These are phyloP conservation scores for Priceomyces fermenticarens DNA, from an alignment of 805 yeast species.

Conservation along the genomic window DNA sequence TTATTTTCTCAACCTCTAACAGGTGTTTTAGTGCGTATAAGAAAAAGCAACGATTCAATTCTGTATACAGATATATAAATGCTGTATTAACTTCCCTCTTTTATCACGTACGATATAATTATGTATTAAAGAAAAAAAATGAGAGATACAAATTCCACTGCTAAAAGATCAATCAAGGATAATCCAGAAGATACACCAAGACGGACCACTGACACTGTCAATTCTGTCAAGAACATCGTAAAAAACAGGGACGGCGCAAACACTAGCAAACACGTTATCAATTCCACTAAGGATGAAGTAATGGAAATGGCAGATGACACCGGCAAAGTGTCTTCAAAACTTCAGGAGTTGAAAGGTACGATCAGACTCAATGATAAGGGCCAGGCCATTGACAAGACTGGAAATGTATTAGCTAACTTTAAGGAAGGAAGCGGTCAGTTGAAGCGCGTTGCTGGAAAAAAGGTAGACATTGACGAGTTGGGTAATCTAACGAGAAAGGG, in stretches of 20 bases:
- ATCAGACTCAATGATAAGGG: neutral
- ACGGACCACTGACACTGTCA: neutral
- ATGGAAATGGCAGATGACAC: too few relatives aligned
- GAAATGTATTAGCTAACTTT: constrained; percentile 1
- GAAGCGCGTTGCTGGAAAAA: constrained; percentile 1
- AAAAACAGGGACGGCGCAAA: neutral
- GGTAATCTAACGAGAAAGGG: constrained; percentile 1
- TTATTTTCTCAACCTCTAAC: too few relatives aligned
- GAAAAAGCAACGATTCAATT: too few relatives aligned
- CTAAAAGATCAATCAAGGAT: too few relatives aligned
- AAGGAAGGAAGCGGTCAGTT: constrained; percentile 2
- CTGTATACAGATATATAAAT: too few relatives aligned
- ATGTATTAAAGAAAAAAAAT: too few relatives aligned
- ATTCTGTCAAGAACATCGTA: constrained; percentile 1
- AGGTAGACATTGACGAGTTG: constrained; percentile 1
- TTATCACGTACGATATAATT: too few relatives aligned
- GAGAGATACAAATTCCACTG: neutral
- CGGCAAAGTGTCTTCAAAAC: constrained; percentile 1
- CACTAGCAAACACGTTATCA: neutral
- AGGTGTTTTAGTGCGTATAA: too few relatives aligned
- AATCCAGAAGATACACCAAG: too few relatives aligned
- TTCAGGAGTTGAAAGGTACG: constrained; percentile 1
- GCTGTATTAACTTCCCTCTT: too few relatives aligned
- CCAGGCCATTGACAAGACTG: neutral
- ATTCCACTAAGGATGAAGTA: too few relatives aligned